Conservation (phyloP, 2,329 filamentous ascomycete species). For the Monosporascus ibericus region DNA sequence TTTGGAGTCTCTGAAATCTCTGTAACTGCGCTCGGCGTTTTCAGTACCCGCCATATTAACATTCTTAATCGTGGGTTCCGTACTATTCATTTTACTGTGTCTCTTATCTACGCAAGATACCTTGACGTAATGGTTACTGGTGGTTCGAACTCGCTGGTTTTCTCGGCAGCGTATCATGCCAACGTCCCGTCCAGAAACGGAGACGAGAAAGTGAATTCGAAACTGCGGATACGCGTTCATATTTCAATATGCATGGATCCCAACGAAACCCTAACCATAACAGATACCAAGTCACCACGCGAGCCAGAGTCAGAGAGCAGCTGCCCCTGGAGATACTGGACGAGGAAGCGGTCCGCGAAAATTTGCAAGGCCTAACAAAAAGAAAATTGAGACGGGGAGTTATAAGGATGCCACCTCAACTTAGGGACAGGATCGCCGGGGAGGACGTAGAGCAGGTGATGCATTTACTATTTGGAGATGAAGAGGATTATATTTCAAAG, state of each 20-base stretch:
- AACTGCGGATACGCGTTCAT: not conserved
- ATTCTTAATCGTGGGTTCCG: not conserved
- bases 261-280: not conserved
- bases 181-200: not conserved
- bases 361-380: not conserved
- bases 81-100: not conserved
- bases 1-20: not conserved
- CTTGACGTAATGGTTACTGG: not conserved
- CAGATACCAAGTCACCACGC: not conserved
- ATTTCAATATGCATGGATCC: not conserved
- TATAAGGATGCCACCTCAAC: not conserved
- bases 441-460: not conserved
- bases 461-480: not conserved
- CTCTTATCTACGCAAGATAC: not conserved
- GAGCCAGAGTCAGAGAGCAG: not conserved
- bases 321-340: not conserved
- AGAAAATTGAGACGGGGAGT: not conserved
- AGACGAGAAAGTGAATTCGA: not conserved
- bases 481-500: not conserved
- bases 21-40: not conserved
- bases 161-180: not conserved
- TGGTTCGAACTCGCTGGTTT: not conserved
- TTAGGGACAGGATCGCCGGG: not conserved
- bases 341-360: not conserved
- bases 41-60: not conserved